phyloP scores from a whole-genome alignment of 2,329 filamentous ascomycete genomes.

The Claviceps sp. region DNA sequence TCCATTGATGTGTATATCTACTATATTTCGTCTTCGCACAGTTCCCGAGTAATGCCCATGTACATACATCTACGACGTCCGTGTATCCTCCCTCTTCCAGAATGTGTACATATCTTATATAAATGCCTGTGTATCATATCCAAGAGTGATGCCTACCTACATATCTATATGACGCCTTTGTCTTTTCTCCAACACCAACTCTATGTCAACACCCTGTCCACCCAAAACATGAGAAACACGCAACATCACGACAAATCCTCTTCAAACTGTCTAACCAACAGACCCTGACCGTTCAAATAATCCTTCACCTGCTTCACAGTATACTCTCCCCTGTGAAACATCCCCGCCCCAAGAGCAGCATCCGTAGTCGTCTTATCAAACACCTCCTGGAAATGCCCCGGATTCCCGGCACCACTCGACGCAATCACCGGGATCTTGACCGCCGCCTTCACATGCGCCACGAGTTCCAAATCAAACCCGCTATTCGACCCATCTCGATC shows the following conservation, averaged over 20 bases:
- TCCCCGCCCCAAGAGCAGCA: slow-evolving; percentile 86
- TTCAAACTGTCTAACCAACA: slow-evolving; percentile 72
- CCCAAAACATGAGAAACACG: background rate
- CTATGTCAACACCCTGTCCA: background rate
- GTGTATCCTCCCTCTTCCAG: no score
- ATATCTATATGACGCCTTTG: no score
- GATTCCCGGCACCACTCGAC: slow-evolving; percentile 80
- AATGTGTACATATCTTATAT: no score
- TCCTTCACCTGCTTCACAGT: slow-evolving; percentile 92
- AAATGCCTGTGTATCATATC: no score
- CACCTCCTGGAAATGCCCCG: slow-evolving; percentile 79
- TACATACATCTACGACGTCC: no score
- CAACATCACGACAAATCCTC: slow-evolving; percentile 25
- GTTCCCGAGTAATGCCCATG: no score
- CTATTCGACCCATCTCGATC: slow-evolving; percentile 91
- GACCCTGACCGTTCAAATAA: slow-evolving; percentile 53
- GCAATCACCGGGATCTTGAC: slow-evolving; percentile 91
- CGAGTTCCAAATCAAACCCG: slow-evolving; percentile 88
- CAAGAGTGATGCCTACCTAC: no score
- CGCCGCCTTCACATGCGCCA: slow-evolving; percentile 74
- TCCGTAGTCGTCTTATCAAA: slow-evolving; percentile 78
- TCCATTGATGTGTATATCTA: no score
- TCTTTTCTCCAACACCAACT: background rate
- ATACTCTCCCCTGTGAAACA: slow-evolving; percentile 95
- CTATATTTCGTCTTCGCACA: no score